Evolutionary conservation across 805 yeast species (phyloP), one percentile per base, ranked within the genome.

Genomic region (Blastobotrys robertii): DNA sequence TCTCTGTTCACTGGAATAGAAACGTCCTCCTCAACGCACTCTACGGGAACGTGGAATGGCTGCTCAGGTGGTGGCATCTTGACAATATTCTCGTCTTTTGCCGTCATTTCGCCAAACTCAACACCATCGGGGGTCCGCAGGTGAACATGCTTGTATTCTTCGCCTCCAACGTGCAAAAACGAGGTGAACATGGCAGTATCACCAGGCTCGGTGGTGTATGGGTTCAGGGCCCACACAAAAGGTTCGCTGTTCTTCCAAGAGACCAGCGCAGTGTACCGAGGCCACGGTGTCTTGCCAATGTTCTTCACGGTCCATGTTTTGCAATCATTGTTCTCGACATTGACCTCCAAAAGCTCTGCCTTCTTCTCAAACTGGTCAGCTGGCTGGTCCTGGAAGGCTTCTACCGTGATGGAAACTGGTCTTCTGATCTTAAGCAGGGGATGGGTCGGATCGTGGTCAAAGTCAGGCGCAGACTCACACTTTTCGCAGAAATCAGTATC

Each of bases 401-500:
- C 9, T n/a, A 25, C 28, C 15, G 12, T 14, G 14, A 31, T 10
- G 14, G 14, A 10, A n/a, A 6, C 14, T 2, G 12, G 22, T 5
- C 69, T 46, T 59, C 72, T 5, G 64, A 65, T 7, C 46, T 48
- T 53, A 37, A 55, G 31, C 47, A 55, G 14, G 10, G 54, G 53
- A 37, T 55, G 59, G 14, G 48, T 15, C 16, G 8, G 34, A 29
- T 48, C 44, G 19, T 52, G 56, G 5, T 28, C 30, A 15, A 34
- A 43, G 28, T 12, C 14, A 19, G 59, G 55, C 15, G 39, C 33
- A 7, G 47, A 47, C 42, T 60, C 63, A 45, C 71, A 66, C 2
- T 41, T 22, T 38, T 61, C 64, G 53, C 79, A 41, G 15, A 44
- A 45, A 19, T 45, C 46, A 4, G 15, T 69, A 49, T 75, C 69